These are phyloP conservation scores for Asterochloris erici DNA, from an alignment of 139 green algal genomes.

Conservation along the genomic window DNA sequence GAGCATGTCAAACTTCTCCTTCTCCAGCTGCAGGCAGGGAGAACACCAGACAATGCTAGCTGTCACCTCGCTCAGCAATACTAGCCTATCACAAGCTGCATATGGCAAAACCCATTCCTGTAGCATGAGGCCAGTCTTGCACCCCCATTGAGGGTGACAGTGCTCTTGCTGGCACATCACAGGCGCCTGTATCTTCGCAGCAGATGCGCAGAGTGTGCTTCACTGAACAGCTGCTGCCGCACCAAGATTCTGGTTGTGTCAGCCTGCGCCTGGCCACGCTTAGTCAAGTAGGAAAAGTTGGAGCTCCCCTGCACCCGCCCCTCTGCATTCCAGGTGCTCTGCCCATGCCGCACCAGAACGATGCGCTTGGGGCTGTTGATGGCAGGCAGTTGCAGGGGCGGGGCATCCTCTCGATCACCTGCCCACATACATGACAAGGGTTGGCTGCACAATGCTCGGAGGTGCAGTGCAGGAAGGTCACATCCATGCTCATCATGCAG, in stretches of 20 bases:
- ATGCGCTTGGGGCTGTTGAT: constrained; percentile 45
- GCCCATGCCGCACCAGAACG: constrained; percentile 88
- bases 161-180: background rate
- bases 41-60: background rate
- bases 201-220: background rate
- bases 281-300: constrained; percentile 82
- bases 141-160: background rate
- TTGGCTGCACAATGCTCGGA: too few relatives aligned
- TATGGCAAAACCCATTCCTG: background rate
- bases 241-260: constrained; percentile 61
- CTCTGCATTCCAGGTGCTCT: constrained; percentile 94
- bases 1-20: constrained; percentile 61
- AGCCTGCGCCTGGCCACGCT: constrained; percentile 82
- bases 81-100: background rate
- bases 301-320: constrained; percentile 88
- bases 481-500: too few relatives aligned
- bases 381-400: constrained; percentile 56
- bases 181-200: background rate
- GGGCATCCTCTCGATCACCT: constrained; percentile 54
- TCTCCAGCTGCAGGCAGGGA: constrained; percentile 53
- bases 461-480: too few relatives aligned
- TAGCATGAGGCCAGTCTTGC: background rate
- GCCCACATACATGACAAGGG: too few relatives aligned
- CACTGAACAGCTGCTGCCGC: background rate
- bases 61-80: too few relatives aligned